A percentile compares a stretch with the other conserved stretches of the same genome.
Evolutionary conservation across 768 basidiomycete genomes (phyloP).

Genomic region (Leccinum disarticulatum): DNA sequence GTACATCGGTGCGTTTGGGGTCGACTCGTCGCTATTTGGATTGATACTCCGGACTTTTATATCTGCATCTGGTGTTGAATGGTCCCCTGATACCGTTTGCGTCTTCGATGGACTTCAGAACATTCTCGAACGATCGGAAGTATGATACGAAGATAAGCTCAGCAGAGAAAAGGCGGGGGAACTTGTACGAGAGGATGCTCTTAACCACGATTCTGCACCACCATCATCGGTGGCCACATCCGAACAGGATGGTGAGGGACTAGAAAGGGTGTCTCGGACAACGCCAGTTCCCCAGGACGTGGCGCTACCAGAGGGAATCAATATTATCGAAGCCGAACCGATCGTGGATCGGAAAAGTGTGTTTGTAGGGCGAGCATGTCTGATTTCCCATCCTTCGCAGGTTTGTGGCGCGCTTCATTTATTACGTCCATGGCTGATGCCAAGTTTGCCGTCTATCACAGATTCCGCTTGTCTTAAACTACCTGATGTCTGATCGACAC

Average conservation of each 20-base stretch:
- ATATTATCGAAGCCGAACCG: conserved; percentile 71
- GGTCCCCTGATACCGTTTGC: conserved; percentile 69
- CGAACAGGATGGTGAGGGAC: conserved; percentile 8
- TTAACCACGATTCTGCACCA: conserved; percentile 21
- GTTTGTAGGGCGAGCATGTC: conserved; percentile 85
- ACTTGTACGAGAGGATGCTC: conserved; percentile 53
- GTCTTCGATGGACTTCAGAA: conserved; percentile 87
- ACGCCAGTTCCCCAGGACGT: conserved; percentile 11
- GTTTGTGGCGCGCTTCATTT: conserved; percentile 34
- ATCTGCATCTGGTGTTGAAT: conserved; percentile 75
- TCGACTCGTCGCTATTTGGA: conserved; percentile 73
- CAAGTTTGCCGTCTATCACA: conserved; percentile 25
- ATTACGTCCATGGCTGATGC: not conserved
- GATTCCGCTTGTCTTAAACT: conserved; percentile 66
- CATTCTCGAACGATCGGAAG: conserved; percentile 61
- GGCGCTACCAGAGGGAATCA: conserved; percentile 57
- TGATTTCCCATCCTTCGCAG: conserved; percentile 74
- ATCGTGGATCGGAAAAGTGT: conserved; percentile 83
- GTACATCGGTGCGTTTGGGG: conserved; percentile 79
- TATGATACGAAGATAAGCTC: conserved; percentile 73
- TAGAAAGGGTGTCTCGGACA: not conserved
- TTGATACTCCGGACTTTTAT: conserved; percentile 78
- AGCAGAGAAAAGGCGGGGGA: conserved; percentile 55
- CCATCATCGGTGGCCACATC: conserved; percentile 9
- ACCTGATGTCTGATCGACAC: conserved; percentile 68